These are phyloP conservation scores for Paramecium caudatum DNA, from an alignment of 73 alveolate genomes.

Conservation along the genomic window DNA sequence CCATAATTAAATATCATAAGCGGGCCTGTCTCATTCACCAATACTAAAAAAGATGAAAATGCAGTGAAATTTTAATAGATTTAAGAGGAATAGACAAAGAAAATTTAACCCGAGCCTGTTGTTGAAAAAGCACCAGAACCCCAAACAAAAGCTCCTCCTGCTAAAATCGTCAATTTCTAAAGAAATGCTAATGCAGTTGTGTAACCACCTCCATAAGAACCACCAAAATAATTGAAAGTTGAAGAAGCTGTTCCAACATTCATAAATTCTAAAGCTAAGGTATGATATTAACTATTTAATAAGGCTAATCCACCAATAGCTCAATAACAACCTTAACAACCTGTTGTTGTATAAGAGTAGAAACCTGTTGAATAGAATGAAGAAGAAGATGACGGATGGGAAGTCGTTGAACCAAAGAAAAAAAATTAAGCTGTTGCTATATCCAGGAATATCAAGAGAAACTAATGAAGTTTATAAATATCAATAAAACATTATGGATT, in stretches of 20 bases:
- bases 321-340: background rate
- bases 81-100: background rate
- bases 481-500: too few species aligned
- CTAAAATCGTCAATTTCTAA: background rate
- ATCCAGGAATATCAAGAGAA: too few species aligned
- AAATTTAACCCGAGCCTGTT: background rate
- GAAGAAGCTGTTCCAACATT: background rate
- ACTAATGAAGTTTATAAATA: too few species aligned
- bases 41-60: conserved; percentile 28
- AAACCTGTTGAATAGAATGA: background rate
- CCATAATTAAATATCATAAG: background rate
- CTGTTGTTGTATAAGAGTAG: conserved; percentile 1
- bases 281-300: background rate
- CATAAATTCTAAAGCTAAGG: conserved; percentile 21
- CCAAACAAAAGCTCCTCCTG: background rate
- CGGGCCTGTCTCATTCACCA: conserved; percentile 2
- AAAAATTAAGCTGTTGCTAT: too few species aligned
- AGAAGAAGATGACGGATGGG: conserved; percentile 19
- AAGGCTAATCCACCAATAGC: conserved; percentile 2
- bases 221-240: conserved; percentile 4
- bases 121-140: background rate
- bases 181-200: background rate
- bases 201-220: background rate
- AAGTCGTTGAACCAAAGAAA: conserved; percentile 2
- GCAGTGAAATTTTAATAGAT: background rate